These are phyloP conservation scores for Solanum boliviense DNA, from an alignment of 257 asterid genomes.

Conservation along the genomic window DNA sequence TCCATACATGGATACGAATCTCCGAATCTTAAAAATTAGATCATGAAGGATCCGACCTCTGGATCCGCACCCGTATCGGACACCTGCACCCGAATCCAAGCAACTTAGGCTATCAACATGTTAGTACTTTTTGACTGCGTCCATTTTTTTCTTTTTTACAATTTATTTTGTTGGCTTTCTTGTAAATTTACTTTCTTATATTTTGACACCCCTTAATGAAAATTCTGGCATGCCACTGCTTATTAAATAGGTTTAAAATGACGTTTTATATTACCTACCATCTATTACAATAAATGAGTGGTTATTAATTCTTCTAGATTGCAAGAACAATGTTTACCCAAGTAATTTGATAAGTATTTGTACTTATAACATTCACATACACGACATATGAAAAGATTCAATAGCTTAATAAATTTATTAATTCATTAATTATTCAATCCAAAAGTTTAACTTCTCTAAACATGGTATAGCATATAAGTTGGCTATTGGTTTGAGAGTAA, in stretches of 20 bases:
- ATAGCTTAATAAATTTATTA: neutral
- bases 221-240: neutral
- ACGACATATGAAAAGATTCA: neutral
- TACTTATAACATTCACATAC: neutral
- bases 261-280: neutral
- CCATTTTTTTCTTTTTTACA: neutral
- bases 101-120: neutral
- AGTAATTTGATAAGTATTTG: neutral
- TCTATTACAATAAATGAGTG: neutral
- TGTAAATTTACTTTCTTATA: neutral
- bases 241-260: neutral
- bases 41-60: neutral
- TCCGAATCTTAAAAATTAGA: neutral
- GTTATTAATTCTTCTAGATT: neutral
- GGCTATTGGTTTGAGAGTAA: neutral
- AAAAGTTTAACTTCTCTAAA: neutral
- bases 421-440: neutral
- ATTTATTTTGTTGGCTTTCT: neutral
- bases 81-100: neutral
- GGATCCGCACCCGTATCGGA: neutral
- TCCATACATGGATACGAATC: too few species aligned
- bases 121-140: neutral
- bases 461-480: neutral
- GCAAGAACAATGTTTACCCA: neutral
- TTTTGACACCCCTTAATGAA: neutral